phyloP scores from a whole-genome alignment of 306 rosid species.

The Cucurbita argyrosperma region DNA sequence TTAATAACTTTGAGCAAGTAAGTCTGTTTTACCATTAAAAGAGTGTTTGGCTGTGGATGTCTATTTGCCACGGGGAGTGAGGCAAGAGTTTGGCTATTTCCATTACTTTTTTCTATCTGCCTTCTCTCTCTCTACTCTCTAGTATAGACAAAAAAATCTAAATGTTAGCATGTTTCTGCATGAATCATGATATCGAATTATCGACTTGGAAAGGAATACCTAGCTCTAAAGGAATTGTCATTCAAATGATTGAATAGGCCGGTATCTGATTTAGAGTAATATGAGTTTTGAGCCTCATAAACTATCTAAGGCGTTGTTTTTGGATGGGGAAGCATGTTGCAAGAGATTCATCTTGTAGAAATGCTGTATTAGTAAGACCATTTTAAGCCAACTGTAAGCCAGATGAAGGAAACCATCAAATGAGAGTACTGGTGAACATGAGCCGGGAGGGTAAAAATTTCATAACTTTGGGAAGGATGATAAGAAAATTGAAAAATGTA shows the following conservation, averaged over 20 bases:
- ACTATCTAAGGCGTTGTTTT: not conserved
- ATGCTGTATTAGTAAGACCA: not conserved
- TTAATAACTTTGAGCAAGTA: slow-evolving; percentile 69
- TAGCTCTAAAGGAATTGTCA: not conserved
- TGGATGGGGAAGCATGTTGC: not conserved
- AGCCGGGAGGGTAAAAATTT: not conserved
- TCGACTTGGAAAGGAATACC: not conserved
- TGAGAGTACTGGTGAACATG: not conserved
- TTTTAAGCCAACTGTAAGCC: not conserved
- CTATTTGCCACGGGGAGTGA: not conserved
- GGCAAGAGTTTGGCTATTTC: not conserved
- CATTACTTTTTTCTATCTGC: not conserved
- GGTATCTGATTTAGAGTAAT: not conserved
- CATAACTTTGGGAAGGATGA: not conserved
- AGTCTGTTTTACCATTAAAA: slow-evolving; percentile 12
- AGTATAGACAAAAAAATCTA: not conserved
- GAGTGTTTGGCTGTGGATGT: not conserved
- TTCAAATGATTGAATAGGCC: not conserved
- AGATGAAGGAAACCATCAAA: not conserved
- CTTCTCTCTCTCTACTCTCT: not conserved
- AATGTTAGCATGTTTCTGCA: not conserved
- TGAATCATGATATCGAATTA: not conserved
- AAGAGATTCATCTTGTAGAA: not conserved
- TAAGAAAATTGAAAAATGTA: not conserved
- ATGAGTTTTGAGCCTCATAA: not conserved